Evolutionary conservation across 805 yeast genomes (phyloP).

Genomic region (Kazachstania taianensis): DNA sequence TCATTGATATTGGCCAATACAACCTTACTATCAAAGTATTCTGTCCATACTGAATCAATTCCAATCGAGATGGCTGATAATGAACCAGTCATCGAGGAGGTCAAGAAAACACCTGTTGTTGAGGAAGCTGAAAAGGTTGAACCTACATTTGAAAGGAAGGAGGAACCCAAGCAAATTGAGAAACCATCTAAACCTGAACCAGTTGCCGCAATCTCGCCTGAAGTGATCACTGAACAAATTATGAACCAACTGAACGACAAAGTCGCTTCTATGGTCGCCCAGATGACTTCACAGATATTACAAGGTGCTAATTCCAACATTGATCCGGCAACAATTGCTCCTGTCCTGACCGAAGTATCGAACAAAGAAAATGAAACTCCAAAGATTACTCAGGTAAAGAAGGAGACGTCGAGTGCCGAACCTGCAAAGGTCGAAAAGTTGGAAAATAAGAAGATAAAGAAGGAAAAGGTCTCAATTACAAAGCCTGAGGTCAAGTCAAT

Average conservation of each 20-base stretch:
- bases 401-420: too few species aligned
- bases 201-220: neutral
- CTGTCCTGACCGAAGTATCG: neutral
- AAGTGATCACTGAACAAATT: conserved; percentile 2
- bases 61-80: neutral
- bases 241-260: neutral
- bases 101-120: neutral
- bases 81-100: neutral
- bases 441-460: too few species aligned
- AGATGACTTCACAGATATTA: conserved; percentile 2
- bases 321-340: too few species aligned
- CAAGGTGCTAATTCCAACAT: neutral
- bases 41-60: conserved; percentile 4
- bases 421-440: too few species aligned
- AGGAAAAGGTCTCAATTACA: too few species aligned
- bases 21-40: conserved; percentile 43
- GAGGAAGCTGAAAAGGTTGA: neutral
- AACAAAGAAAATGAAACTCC: neutral
- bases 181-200: neutral
- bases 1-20: conserved; percentile 53
- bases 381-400: neutral
- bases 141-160: neutral
- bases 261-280: conserved; percentile 1
- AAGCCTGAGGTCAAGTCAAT: too few species aligned
- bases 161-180: neutral